phyloP scores from a whole-genome alignment of 2,329 filamentous ascomycete genomes.

The Scytalidium lignicola region DNA sequence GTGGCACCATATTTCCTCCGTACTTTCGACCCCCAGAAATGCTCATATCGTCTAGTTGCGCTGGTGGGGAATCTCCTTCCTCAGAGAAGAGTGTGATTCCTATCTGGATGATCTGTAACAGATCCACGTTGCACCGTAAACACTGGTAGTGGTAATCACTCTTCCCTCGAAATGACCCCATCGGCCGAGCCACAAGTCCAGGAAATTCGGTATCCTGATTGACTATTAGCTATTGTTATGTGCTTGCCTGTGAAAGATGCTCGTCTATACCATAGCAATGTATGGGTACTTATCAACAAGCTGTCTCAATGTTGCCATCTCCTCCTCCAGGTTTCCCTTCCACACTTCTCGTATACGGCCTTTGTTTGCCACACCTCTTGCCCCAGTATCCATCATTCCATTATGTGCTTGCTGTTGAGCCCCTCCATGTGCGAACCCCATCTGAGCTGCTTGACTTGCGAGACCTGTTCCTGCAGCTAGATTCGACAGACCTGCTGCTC shows the following conservation, averaged over 20 bases:
- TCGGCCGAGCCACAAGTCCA: conserved; percentile 92
- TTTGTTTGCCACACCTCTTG: conserved; percentile 56
- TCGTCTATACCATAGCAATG: conserved; percentile 81
- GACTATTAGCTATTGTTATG: conserved; percentile 16
- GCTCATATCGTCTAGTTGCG: conserved; percentile 52
- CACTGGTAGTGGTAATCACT: conserved; percentile 99
- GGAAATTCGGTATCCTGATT: conserved; percentile 92
- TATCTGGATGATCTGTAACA: conserved; percentile 96
- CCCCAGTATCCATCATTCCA: conserved; percentile 46
- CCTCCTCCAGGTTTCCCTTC: conserved; percentile 84
- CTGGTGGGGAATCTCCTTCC: conserved; percentile 79
- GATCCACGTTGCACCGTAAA: conserved; percentile 91
- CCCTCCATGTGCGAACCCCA: conserved; percentile 77
- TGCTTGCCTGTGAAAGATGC: conserved; percentile 7
- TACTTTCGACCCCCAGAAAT: conserved; percentile 34
- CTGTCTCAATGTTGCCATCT: conserved; percentile 79
- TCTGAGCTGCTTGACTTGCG: conserved; percentile 79
- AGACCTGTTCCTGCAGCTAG: conserved; percentile 61
- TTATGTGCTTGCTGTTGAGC: conserved; percentile 55
- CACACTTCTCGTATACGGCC: conserved; percentile 92
- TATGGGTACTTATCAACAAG: conserved; percentile 89
- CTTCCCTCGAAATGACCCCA: conserved; percentile 90
- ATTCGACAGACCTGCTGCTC: conserved; percentile 50
- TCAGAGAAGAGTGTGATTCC: conserved; percentile 90
- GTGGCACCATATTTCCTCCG: conserved; percentile 41